A percentile compares a stretch with the other conserved stretches of the same genome.
Conservation (phyloP, 1,284 basidiomycete species). For the Sanguinoderma infundibulare region DNA sequence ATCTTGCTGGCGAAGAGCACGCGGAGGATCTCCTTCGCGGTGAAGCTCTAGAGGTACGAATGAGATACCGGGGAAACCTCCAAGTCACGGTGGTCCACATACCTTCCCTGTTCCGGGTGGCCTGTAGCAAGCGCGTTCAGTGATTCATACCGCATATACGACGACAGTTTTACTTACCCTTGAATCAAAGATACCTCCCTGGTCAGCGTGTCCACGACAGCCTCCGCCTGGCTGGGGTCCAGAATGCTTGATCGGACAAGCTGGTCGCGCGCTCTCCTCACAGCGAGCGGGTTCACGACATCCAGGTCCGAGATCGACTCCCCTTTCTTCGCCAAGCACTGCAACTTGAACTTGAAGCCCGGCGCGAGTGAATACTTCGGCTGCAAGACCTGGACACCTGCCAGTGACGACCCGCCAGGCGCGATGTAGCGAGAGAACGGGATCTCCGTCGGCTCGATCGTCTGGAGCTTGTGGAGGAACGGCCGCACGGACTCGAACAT, state of each 20-base stretch:
- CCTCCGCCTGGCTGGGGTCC: conserved; percentile 70
- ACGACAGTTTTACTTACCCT: conserved; percentile 50
- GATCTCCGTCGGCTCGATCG: conserved; percentile 34
- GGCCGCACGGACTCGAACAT: conserved; percentile 37
- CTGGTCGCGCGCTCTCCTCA: conserved; percentile 45
- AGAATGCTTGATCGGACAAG: conserved; percentile 53
- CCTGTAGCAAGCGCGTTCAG: conserved; percentile 36
- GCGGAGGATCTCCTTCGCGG: conserved; percentile 68
- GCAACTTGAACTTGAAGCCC: conserved; percentile 33
- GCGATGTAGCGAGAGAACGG: conserved; percentile 40
- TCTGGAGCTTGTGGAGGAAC: conserved; percentile 34
- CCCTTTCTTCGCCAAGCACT: conserved; percentile 39
- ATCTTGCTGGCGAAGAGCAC: conserved; percentile 55
- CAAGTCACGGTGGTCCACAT: too few relatives aligned
- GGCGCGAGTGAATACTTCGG: conserved; percentile 36
- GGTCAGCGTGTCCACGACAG: conserved; percentile 62
- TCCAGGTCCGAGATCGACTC: conserved; percentile 25
- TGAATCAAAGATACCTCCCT: conserved; percentile 70
- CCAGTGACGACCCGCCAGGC: conserved; percentile 34
- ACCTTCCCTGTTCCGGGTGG: conserved; percentile 83
- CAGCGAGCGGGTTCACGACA: conserved; percentile 19
- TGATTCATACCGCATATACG: not conserved
- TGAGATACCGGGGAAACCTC: too few relatives aligned
- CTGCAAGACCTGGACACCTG: conserved; percentile 19
- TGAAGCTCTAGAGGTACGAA: conserved; percentile 52